Evolutionary conservation across 768 basidiomycete species (phyloP), one percentile per base, ranked within the genome.

Genomic region (Hericium erinaceus): DNA sequence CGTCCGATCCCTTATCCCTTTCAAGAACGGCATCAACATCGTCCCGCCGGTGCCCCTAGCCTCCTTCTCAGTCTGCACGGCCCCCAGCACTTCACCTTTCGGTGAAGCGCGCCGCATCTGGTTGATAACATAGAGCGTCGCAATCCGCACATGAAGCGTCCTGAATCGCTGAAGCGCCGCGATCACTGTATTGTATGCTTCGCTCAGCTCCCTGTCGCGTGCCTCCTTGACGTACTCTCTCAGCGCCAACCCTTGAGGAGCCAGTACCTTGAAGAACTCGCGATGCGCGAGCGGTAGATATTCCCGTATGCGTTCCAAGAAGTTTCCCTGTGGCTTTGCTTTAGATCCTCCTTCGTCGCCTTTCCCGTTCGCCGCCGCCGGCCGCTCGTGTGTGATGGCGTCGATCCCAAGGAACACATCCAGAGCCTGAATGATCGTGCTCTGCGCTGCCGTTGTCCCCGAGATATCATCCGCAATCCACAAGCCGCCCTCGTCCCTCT

Each of bases 361-460:
- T 26, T 26, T 26, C 3, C n/a, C 12, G 20, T 39, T 39, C 16
- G 2, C 10, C 22, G 13, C 44, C 7, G 8, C 7, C 7, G n/a
- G n/a, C 4, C 28, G 13, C 55, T 56, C 55, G 48, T 56, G 55
- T 4, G 55, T 56, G 8, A 48, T 10, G 10, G 37, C 55, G 8
- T 48, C 33, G 33, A 56, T 56, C 4, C 55, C 55, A 1, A 56
- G 55, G 48, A 56, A 56, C 16, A 39, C 55, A 41, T 56, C 55
- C 13, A 56, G 28, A 11, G 55, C 55, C 46, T 56, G 55, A 16
- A 56, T 38, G 46, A 39, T 48, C 48, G 55, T 26, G 26, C 55
- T 56, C 38, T 56, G 55, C 26, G 55, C 55, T 18, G 55, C 55
- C 33, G 55, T 22, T 26, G 18, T 49, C n/a, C 55, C 55, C 28